Conservation (phyloP, 495 filamentous ascomycete genomes). For the Ramalina intermedia region DNA sequence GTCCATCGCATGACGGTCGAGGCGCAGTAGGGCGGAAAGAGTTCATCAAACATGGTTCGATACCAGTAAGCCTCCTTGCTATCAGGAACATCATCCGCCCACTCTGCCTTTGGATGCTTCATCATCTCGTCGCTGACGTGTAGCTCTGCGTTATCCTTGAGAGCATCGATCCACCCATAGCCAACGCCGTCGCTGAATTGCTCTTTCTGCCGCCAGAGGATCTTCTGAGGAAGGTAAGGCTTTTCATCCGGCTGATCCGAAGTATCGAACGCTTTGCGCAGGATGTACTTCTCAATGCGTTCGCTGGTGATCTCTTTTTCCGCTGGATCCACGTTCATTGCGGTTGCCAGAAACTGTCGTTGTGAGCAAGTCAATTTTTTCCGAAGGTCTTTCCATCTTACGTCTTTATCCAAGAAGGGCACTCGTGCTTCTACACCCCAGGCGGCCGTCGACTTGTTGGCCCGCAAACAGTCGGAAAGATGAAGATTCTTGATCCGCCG, state of each 20-base stretch:
- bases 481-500: constrained; percentile 90
- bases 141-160: constrained; percentile 83
- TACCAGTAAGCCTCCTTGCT: constrained; percentile 99
- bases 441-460: constrained; percentile 98
- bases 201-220: constrained; percentile 97
- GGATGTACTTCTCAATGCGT: constrained; percentile 89
- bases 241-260: constrained; percentile 60
- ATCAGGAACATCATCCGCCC: constrained; percentile 82
- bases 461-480: constrained; percentile 83
- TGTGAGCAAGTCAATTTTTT: neutral
- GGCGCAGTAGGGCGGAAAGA: constrained; percentile 85
- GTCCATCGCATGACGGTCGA: constrained; percentile 91
- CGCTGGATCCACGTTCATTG: constrained; percentile 82
- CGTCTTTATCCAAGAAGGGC: constrained; percentile 88
- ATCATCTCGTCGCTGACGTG: constrained; percentile 92
- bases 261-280: constrained; percentile 94
- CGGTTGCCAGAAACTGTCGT: constrained; percentile 68
- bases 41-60: constrained; percentile 94
- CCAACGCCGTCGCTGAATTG: constrained; percentile 98
- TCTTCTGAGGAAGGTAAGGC: constrained; percentile 84
- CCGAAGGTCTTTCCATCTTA: constrained; percentile 16
- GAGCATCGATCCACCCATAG: constrained; percentile 95
- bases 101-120: constrained; percentile 90
- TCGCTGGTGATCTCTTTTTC: constrained; percentile 93
- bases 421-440: constrained; percentile 98